Conservation (phyloP, 768 basidiomycete species). For the Agaricus blazei region DNA sequence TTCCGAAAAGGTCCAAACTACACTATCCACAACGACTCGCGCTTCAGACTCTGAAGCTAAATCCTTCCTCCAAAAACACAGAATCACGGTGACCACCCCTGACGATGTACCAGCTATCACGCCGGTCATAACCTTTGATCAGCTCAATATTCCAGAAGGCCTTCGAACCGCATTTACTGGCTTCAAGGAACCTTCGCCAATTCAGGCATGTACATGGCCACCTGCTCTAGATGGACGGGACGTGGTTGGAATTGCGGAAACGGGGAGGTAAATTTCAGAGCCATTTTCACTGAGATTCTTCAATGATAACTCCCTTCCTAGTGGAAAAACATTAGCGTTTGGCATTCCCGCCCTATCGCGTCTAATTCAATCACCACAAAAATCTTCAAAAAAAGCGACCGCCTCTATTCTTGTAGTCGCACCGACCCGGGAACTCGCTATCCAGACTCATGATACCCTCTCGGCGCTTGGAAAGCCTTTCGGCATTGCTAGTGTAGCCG, state of each 20-base stretch:
- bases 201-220: slow-evolving; percentile 95
- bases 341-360: slow-evolving; percentile 84
- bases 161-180: slow-evolving; percentile 59
- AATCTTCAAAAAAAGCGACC: slow-evolving; percentile 26
- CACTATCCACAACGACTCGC: slow-evolving; percentile 18
- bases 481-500: slow-evolving; percentile 75
- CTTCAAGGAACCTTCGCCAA: slow-evolving; percentile 89
- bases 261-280: slow-evolving; percentile 58
- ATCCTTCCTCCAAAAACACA: slow-evolving; percentile 66
- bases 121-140: slow-evolving; percentile 73
- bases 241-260: slow-evolving; percentile 95
- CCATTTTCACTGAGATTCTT: not conserved
- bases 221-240: slow-evolving; percentile 77
- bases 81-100: slow-evolving; percentile 65
- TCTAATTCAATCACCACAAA: slow-evolving; percentile 40
- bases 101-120: slow-evolving; percentile 37
- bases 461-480: slow-evolving; percentile 67
- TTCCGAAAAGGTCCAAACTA: slow-evolving; percentile 14
- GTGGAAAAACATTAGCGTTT: slow-evolving; percentile 96
- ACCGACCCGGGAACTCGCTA: slow-evolving; percentile 93
- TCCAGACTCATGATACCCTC: slow-evolving; percentile 90
- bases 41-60: slow-evolving; percentile 37
- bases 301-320: slow-evolving; percentile 19
- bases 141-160: slow-evolving; percentile 58
- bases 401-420: slow-evolving; percentile 78